Evolutionary conservation across 1,284 basidiomycete species (phyloP).

Genomic region (Peniophora sp.): DNA sequence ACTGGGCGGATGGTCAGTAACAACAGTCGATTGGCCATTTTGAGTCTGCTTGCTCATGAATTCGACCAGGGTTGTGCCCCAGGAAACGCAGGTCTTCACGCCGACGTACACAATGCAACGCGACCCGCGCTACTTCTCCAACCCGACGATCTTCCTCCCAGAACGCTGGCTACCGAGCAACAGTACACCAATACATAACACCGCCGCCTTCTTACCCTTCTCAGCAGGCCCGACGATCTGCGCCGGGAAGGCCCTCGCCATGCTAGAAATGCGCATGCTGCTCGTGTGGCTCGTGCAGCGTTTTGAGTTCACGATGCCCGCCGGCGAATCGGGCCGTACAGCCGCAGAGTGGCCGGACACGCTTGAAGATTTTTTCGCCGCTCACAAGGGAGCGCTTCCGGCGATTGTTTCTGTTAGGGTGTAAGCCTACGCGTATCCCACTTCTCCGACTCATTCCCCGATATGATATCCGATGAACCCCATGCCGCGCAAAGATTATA

Average conservation of each 20-base stretch:
- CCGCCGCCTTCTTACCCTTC: slow-evolving; percentile 22
- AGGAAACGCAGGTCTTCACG: slow-evolving; percentile 19
- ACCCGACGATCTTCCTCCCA: slow-evolving; percentile 21
- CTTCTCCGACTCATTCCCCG: too few relatives aligned
- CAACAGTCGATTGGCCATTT: slow-evolving; percentile 1
- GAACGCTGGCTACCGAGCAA: slow-evolving; percentile 22
- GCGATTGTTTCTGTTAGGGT: background rate
- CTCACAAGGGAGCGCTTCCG: background rate
- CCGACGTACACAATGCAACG: slow-evolving; percentile 21
- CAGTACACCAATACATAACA: slow-evolving; percentile 11
- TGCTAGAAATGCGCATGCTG: slow-evolving; percentile 23
- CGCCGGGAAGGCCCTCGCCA: slow-evolving; percentile 23
- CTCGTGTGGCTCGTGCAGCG: slow-evolving; percentile 17
- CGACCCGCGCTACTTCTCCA: slow-evolving; percentile 23
- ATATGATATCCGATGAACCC: too few relatives aligned
- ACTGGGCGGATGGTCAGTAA: slow-evolving; percentile 18
- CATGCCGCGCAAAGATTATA: too few relatives aligned
- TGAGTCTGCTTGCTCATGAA: background rate
- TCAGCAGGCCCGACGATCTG: slow-evolving; percentile 22
- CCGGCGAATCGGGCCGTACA: background rate
- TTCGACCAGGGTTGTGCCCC: slow-evolving; percentile 11
- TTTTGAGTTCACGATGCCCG: slow-evolving; percentile 13
- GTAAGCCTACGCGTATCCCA: too few relatives aligned
- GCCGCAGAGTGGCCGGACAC: background rate
- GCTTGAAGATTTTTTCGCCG: background rate